These are phyloP conservation scores for Penicillium sp. DNA, from an alignment of 2,329 filamentous ascomycete species.

Conservation along the genomic window DNA sequence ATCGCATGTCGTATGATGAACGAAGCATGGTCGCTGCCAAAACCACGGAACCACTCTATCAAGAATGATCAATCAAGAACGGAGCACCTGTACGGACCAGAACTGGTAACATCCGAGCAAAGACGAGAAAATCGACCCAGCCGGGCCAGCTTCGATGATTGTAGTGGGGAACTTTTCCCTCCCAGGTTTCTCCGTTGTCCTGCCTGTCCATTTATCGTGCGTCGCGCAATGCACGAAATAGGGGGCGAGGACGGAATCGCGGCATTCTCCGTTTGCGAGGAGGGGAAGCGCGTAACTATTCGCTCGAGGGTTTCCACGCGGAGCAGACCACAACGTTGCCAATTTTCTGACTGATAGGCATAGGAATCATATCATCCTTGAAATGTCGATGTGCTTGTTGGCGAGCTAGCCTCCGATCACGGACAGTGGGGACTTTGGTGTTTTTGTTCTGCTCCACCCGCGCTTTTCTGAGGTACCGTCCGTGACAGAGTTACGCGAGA, in stretches of 20 bases:
- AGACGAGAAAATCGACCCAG: too few species aligned
- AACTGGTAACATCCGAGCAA: neutral
- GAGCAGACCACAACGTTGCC: neutral
- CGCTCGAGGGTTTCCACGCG: neutral
- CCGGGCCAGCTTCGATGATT: neutral
- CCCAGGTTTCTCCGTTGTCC: neutral
- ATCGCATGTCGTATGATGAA: conserved; percentile 7
- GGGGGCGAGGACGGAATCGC: neutral
- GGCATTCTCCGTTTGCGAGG: neutral
- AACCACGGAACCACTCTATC: conserved; percentile 6
- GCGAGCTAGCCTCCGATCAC: conserved; percentile 25
- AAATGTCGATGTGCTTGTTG: conserved; percentile 7
- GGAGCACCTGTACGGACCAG: neutral
- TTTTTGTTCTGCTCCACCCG: conserved; percentile 28
- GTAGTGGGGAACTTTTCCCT: neutral
- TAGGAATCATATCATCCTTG: neutral
- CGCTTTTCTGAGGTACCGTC: conserved; percentile 30
- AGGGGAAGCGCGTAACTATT: neutral
- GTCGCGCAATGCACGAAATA: neutral
- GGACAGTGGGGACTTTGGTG: conserved; percentile 16
- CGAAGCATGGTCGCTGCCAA: conserved; percentile 1
- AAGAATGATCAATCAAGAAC: neutral
- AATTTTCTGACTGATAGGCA: neutral
- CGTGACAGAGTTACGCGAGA: conserved; percentile 14
- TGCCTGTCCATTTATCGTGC: neutral